Evolutionary conservation across 202 grass and related monocot species (phyloP).

Genomic region (Carex arenaria): DNA sequence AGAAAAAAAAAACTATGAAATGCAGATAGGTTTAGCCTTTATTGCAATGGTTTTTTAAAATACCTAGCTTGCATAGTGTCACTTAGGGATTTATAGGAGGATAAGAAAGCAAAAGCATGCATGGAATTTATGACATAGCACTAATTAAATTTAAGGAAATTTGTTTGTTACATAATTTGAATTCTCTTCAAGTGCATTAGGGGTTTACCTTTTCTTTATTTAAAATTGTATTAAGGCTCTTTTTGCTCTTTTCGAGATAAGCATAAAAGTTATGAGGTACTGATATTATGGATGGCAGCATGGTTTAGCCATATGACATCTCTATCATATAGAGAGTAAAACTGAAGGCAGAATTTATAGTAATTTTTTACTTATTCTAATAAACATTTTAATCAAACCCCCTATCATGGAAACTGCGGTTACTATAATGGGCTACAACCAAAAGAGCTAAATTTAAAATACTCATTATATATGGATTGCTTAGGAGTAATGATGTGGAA

Average conservation of each 20-base stretch:
- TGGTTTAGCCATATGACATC: not conserved
- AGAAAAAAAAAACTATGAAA: not conserved
- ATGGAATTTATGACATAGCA: conserved; percentile 10
- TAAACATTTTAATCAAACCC: conserved; percentile 14
- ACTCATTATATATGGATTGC: conserved; percentile 32
- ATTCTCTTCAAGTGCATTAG: not conserved
- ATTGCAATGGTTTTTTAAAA: conserved; percentile 4
- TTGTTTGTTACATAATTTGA: conserved; percentile 4
- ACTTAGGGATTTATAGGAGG: conserved; percentile 6
- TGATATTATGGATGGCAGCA: not conserved
- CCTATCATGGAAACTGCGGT: conserved; percentile 11
- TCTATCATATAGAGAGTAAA: not conserved
- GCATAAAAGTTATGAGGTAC: not conserved
- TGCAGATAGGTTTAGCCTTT: conserved; percentile 23
- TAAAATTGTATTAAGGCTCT: not conserved
- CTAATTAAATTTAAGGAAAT: not conserved
- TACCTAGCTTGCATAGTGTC: not conserved
- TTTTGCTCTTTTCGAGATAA: not conserved
- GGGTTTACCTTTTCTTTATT: not conserved
- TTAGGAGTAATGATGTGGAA: conserved; percentile 43
- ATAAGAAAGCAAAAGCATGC: conserved; percentile 19
- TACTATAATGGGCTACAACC: conserved; percentile 20
- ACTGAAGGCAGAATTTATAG: not conserved
- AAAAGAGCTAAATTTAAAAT: not conserved
- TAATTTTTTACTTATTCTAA: not conserved